Evolutionary conservation across 169 alveolate species (phyloP), one percentile per base, ranked within the genome.

Genomic region (Cryptosporidium canis): DNA sequence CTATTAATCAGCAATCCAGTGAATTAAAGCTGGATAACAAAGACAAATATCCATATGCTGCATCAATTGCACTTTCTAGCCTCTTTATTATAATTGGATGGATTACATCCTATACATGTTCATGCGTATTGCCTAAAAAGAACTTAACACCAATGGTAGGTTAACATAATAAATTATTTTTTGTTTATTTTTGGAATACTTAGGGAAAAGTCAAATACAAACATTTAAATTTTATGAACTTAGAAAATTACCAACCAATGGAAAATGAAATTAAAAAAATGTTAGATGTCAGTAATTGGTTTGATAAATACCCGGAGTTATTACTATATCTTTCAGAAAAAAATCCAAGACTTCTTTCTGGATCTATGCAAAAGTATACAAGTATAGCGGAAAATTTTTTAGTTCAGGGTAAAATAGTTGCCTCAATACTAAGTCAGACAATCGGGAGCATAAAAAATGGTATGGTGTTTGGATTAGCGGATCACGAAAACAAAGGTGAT

Each of bases 401-500:
- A 14, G 44, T 43, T 14, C 87, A 77, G 39, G 77, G 87, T 43
- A 33, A 77, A 12, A 77, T 77, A 39, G 18, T 77, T 24, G 18
- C 39, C 29, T 24, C 72, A 27, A 77, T 77, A 56, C 27, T 77
- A 12, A 48, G 37, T 3, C 24, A 77, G 21, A 77, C 66, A 7
- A 9, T 77, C 21, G 47, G 24, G 18, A 29, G 35, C 18, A 58
- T 77, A 24, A 39, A 77, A 45, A 39, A 56, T 44, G 87, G 87
- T 5, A 66, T 66, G 71, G 63, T 83, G n/a, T 83, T 83, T 51
- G 91, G 91, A 1, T 64, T 83, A 3, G 91, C 91, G 14, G 91
- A 83, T 33, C 91, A 83, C 65, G 91, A 83, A 63, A 83, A 83
- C 21, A 83, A 83, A 55, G 91, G 91, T 2, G 91, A 83, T 66